Conservation (phyloP, 768 basidiomycete genomes). For the Phaeotremella fagi region DNA sequence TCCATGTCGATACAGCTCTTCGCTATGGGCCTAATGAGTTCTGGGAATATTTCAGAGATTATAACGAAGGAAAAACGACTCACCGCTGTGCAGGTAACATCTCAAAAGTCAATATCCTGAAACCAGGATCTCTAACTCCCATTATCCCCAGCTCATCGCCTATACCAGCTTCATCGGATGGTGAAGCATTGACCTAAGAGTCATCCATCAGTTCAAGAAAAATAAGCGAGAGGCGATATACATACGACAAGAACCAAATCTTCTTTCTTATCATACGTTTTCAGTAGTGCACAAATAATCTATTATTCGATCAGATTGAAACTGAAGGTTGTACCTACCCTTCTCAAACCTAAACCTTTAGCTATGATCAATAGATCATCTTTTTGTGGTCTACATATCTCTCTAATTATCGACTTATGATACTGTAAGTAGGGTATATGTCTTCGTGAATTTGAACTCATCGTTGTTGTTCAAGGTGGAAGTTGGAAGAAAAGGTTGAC, state of each 20-base stretch:
- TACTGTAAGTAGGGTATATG: constrained; percentile 47
- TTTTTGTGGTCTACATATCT: constrained; percentile 47
- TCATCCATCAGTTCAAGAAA: neutral
- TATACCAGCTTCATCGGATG: constrained; percentile 84
- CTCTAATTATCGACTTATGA: constrained; percentile 49
- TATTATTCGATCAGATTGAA: neutral
- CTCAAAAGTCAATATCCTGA: constrained; percentile 78
- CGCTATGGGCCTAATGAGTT: constrained; percentile 58
- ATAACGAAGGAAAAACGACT: constrained; percentile 30
- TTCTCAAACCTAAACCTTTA: constrained; percentile 81
- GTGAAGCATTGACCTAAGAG: constrained; percentile 49
- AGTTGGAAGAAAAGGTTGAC: neutral
- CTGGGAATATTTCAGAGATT: neutral
- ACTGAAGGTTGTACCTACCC: constrained; percentile 17
- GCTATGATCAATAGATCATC: constrained; percentile 64
- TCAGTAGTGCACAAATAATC: constrained; percentile 77
- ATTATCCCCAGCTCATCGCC: constrained; percentile 88
- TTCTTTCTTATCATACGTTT: constrained; percentile 82
- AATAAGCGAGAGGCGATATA: constrained; percentile 46
- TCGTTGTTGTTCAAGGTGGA: neutral
- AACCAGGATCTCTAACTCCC: constrained; percentile 80
- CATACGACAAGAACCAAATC: constrained; percentile 82
- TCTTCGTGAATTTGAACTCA: constrained; percentile 21
- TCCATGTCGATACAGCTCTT: constrained; percentile 78
- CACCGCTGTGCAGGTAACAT: constrained; percentile 73